Evolutionary conservation across 257 asterid species (phyloP).

Genomic region (Capsicum pubescens): DNA sequence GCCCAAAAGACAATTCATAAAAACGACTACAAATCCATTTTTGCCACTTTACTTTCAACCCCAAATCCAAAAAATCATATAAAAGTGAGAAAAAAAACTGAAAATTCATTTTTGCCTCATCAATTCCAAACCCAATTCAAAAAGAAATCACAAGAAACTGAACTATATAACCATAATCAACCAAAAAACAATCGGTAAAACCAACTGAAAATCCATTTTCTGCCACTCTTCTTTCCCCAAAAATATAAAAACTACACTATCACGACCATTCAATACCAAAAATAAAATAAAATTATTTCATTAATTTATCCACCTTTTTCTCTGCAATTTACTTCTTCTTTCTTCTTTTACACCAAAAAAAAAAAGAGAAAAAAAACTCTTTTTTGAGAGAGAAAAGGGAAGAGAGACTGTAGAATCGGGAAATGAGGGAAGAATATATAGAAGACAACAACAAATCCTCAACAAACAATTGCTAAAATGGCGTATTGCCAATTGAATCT

Average conservation of each 20-base stretch:
- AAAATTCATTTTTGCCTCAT: background rate
- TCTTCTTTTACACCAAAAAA: background rate
- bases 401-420: background rate
- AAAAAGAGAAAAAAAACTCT: background rate
- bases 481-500: constrained; percentile 24
- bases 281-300: background rate
- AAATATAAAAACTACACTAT: background rate
- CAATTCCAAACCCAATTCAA: background rate
- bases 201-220: no score
- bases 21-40: no score
- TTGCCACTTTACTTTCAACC: background rate
- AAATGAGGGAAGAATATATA: constrained; percentile 21
- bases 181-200: no score
- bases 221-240: background rate
- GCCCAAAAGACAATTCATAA: no score
- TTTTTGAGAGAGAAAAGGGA: background rate
- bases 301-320: constrained; percentile 11
- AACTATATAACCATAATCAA: no score
- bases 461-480: constrained; percentile 21
- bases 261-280: background rate
- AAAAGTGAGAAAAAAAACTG: no score
- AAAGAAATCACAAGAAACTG: no score
- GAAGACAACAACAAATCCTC: background rate
- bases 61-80: background rate
- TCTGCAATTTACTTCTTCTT: background rate